Percentiles rank a stretch among this genome's conserved stretches.
Evolutionary conservation across 2,329 filamentous ascomycete genomes (phyloP).

Genomic region (Pseudocercospora vitis): DNA sequence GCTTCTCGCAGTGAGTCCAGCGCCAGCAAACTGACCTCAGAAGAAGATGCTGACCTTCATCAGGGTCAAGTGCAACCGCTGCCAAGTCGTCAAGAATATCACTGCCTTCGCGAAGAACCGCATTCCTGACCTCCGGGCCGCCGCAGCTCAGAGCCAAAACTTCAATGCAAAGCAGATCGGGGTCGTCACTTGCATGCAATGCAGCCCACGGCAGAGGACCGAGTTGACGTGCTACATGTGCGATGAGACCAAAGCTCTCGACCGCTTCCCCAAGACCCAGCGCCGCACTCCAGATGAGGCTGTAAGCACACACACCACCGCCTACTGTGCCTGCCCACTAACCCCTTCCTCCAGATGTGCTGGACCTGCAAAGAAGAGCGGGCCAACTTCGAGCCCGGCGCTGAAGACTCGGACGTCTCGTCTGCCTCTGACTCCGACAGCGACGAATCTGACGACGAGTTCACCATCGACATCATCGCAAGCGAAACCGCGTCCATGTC

Average conservation of each 20-base stretch:
- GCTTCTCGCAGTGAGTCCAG: slow-evolving; percentile 3
- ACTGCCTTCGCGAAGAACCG: slow-evolving; percentile 16
- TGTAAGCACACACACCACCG: slow-evolving; percentile 15
- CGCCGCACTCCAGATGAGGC: slow-evolving; percentile 28
- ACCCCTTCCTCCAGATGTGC: slow-evolving; percentile 25
- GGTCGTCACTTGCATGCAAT: slow-evolving; percentile 27
- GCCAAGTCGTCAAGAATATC: slow-evolving; percentile 15
- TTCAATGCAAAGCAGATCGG: slow-evolving; percentile 17
- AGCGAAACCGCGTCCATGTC: neutral
- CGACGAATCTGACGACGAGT: slow-evolving; percentile 11
- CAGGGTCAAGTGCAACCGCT: slow-evolving; percentile 26
- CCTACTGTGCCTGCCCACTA: neutral
- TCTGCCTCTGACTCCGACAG: slow-evolving; percentile 13
- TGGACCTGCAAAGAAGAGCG: slow-evolving; percentile 24
- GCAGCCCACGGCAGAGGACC: slow-evolving; percentile 24
- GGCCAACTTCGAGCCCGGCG: slow-evolving; percentile 25
- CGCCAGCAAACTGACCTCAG: neutral
- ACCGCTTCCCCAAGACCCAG: slow-evolving; percentile 31
- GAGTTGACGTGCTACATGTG: slow-evolving; percentile 33
- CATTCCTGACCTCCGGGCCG: slow-evolving; percentile 5
- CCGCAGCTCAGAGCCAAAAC: neutral
- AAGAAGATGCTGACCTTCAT: neutral
- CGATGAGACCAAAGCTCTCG: slow-evolving; percentile 26
- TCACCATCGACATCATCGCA: neutral
- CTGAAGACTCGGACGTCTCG: slow-evolving; percentile 13